Base-by-base conservation (phyloP, 2,329 filamentous ascomycete species). In the Colletotrichum spinosum region DNA sequence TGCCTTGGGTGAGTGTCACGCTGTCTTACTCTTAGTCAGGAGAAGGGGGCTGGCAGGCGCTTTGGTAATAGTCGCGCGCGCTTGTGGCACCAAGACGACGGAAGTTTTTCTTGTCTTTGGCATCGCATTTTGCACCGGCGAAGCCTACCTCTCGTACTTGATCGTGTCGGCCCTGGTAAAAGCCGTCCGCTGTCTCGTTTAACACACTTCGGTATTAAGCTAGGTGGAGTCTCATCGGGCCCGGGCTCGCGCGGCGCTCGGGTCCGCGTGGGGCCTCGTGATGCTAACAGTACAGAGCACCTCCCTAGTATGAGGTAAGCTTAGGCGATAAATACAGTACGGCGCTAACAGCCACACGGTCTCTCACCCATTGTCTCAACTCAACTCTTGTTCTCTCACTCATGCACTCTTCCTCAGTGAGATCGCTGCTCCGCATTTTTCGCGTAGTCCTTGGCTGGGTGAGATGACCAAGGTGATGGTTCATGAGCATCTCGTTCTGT, bases 41-140 rank as follows among this genome's bases (percentile, higher is more conserved):
- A 25, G 25, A 25, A 25, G 25, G 49, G 60, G 52, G 55, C n/a
- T 55, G 61, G 44, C 25, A 52, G 33, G 42, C 52, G 63, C 63
- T 53, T 66, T 65, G 52, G 52, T 53, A 62, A 65, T 65, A 39
- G 10, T 53, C 58, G 48, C 58, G 63, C 62, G 56, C 46, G 52
- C 25, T n/a, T 17, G n/a, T 33, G 44, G 8, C 38, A 13, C 38
- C 38, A 41, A 13, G 9, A 41, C 13, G 9, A 13, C 38, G 38
- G 38, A 41, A 41, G 38, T 41, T 41, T 41, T 13, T 41, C 38
- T 9, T 41, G 38, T 9, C 38, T 45, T 45, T 45, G 42, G 13
- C 15, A 45, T 45, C 10, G 3, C 38, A 25, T n/a, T 25, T 6
- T 34, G 48, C 6, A 13, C 12, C 17, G 55, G 45, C 12, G 50